phyloP scores from a whole-genome alignment of 192 early-diverging fungal genomes.

The Podila minutissima region DNA sequence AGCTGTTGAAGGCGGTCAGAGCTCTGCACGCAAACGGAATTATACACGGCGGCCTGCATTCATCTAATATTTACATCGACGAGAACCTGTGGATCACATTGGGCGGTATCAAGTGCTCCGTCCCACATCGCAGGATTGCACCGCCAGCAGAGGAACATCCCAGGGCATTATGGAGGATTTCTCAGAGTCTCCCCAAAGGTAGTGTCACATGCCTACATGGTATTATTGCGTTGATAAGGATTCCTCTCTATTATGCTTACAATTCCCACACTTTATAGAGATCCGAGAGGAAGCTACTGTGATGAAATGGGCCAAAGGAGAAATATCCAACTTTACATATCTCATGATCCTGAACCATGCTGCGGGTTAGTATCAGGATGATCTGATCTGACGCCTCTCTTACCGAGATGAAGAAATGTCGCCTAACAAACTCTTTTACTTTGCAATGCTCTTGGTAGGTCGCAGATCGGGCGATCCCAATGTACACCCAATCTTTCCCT shows the following conservation, averaged over 20 bases:
- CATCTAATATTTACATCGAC: constrained; percentile 66
- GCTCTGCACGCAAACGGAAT: constrained; percentile 65
- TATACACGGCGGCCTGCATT: constrained; percentile 63
- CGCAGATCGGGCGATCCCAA: constrained; percentile 70
- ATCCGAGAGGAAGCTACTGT: constrained; percentile 58
- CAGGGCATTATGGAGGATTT: background rate
- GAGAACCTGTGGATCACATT: constrained; percentile 69
- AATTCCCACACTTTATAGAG: constrained; percentile 18
- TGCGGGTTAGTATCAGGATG: constrained; percentile 63
- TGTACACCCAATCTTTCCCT: constrained; percentile 76
- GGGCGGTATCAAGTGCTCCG: constrained; percentile 61
- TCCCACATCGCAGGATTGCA: constrained; percentile 16
- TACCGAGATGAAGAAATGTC: too few relatives aligned
- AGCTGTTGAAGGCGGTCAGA: constrained; percentile 60
- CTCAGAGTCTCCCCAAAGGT: background rate
- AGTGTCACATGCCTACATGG: too few relatives aligned
- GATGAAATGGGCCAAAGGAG: constrained; percentile 79
- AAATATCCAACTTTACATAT: constrained; percentile 95
- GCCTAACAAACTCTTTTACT: constrained; percentile 2
- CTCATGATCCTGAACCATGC: constrained; percentile 90
- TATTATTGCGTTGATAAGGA: too few relatives aligned
- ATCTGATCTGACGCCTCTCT: background rate
- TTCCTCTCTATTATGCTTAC: too few relatives aligned
- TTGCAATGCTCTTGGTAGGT: constrained; percentile 36
- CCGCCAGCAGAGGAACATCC: background rate